Conservation (phyloP, 306 rosid species). For the Inga oerstediana region DNA sequence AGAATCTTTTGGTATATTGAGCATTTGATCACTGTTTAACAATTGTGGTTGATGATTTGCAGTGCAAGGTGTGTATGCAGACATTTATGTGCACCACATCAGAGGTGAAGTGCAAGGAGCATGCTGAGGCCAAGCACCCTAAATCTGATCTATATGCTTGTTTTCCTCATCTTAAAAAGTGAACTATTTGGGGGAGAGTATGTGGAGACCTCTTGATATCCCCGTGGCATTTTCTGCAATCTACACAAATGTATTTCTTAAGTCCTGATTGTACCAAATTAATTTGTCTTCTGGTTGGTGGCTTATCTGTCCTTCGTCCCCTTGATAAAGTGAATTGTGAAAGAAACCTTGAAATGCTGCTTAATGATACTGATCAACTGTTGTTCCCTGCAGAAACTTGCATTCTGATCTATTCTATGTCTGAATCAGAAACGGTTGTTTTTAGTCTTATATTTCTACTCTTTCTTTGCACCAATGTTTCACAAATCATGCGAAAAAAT, state of each 20-base stretch:
- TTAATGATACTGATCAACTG: conserved; percentile 6
- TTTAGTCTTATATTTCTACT: neutral
- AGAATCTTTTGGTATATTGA: neutral
- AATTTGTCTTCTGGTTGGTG: conserved; percentile 20
- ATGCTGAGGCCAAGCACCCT: conserved; percentile 86
- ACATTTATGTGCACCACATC: conserved; percentile 87
- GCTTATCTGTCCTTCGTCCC: conserved; percentile 15
- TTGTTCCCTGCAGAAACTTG: conserved; percentile 24
- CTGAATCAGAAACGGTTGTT: neutral
- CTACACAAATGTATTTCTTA: neutral
- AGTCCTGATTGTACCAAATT: conserved; percentile 28
- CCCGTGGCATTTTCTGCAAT: conserved; percentile 32
- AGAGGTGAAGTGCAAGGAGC: conserved; percentile 89
- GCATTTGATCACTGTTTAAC: neutral
- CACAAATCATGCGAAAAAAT: neutral
- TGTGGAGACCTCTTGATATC: conserved; percentile 24
- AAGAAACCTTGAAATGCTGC: conserved; percentile 27
- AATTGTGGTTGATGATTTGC: conserved; percentile 44
- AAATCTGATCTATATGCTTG: conserved; percentile 64
- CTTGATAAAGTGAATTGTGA: conserved; percentile 2
- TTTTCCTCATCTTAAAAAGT: conserved; percentile 71
- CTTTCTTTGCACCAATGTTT: neutral
- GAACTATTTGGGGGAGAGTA: conserved; percentile 19
- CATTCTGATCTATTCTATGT: neutral
- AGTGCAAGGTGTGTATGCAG: conserved; percentile 95